phyloP scores from a whole-genome alignment of 176 grass and related monocot genomes.

The Ensete ventricosum region DNA sequence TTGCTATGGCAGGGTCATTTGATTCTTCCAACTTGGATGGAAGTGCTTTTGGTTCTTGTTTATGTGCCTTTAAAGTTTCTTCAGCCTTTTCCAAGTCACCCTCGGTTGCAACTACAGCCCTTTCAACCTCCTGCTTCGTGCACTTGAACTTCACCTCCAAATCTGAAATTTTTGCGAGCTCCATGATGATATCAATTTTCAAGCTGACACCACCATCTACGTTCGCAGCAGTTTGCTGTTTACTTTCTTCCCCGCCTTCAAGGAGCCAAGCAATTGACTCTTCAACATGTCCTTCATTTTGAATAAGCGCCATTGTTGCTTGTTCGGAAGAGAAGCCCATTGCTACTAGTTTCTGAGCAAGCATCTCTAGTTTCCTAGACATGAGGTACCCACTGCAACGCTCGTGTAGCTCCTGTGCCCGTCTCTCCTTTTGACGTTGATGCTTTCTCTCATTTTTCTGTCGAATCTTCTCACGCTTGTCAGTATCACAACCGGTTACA shows the following conservation, averaged over 20 bases:
- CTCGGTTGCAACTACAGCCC: constrained; percentile 84
- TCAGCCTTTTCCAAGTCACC: constrained; percentile 84
- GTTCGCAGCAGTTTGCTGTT: constrained; percentile 53
- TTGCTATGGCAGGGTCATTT: constrained; percentile 24
- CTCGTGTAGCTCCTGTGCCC: constrained; percentile 86
- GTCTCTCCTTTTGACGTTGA: constrained; percentile 88
- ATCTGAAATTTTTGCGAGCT: constrained; percentile 63
- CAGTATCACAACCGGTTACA: constrained; percentile 68
- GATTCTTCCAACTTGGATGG: constrained; percentile 40
- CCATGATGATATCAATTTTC: constrained; percentile 88
- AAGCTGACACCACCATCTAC: constrained; percentile 55
- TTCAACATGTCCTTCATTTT: constrained; percentile 83
- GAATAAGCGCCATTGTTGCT: constrained; percentile 93
- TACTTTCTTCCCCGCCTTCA: constrained; percentile 71
- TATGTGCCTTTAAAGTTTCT: constrained; percentile 68
- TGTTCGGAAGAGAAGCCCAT: constrained; percentile 95
- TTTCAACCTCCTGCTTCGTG: constrained; percentile 94
- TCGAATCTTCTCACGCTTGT: constrained; percentile 96
- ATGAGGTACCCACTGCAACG: constrained; percentile 91
- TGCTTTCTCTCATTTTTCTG: constrained; percentile 99
- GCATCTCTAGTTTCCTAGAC: constrained; percentile 79
- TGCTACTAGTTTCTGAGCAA: constrained; percentile 71
- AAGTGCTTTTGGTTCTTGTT: constrained; percentile 46
- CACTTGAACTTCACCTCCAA: constrained; percentile 67
- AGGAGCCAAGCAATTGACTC: constrained; percentile 90